These are phyloP conservation scores for Apostasia ramifera DNA, from an alignment of 106 monocot genomes.

Conservation along the genomic window DNA sequence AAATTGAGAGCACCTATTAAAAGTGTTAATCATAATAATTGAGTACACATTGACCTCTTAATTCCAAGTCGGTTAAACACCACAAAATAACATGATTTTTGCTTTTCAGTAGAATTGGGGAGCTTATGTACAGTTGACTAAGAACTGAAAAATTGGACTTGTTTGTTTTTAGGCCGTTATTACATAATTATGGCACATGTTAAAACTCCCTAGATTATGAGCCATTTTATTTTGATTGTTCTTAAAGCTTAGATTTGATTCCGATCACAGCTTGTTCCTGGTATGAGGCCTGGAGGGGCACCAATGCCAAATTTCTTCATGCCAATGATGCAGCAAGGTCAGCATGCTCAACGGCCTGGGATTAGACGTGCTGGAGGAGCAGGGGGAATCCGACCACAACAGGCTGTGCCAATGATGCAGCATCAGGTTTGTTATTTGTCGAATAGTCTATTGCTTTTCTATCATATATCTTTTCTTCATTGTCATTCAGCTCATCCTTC, in stretches of 20 bases:
- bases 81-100: too few species aligned
- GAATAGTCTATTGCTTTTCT: too few species aligned
- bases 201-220: too few species aligned
- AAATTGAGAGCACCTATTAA: too few species aligned
- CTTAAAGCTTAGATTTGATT: constrained; percentile 43
- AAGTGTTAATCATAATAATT: too few species aligned
- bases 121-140: too few species aligned
- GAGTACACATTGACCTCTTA: too few species aligned
- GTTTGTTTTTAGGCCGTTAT: too few species aligned
- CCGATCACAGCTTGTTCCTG: constrained; percentile 70
- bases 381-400: constrained; percentile 62
- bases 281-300: constrained; percentile 75
- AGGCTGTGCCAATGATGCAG: constrained; percentile 49
- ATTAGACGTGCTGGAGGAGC: constrained; percentile 51
- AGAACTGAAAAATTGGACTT: too few species aligned
- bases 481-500: neutral
- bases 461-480: neutral
- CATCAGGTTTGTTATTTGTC: constrained; percentile 39
- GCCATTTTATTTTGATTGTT: neutral
- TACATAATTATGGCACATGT: too few species aligned
- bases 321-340: constrained; percentile 71
- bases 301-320: constrained; percentile 78
- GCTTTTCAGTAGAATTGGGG: too few species aligned
- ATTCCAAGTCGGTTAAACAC: too few species aligned
- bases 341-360: constrained; percentile 53